A percentile compares a stretch with the other conserved stretches of the same genome.
phyloP scores from a whole-genome alignment of 768 basidiomycete genomes.

The Saitozyma podzolica region DNA sequence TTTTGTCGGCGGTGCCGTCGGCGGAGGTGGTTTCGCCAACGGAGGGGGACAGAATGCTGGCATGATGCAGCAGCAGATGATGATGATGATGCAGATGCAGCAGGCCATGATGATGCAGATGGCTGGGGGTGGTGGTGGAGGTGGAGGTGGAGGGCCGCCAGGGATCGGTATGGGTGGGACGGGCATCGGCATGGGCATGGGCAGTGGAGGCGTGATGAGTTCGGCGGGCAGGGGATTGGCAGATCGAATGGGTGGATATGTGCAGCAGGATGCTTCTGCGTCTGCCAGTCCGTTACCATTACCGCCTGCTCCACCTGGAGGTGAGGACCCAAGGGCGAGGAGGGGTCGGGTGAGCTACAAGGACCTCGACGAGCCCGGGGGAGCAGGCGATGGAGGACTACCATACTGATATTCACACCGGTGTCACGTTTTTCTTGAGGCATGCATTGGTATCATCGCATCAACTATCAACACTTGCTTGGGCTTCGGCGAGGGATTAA shows the following conservation, averaged over 20 bases:
- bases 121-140: slow-evolving; percentile 9
- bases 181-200: slow-evolving; percentile 49
- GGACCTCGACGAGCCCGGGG: slow-evolving; percentile 89
- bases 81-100: slow-evolving; percentile 50
- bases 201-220: not conserved
- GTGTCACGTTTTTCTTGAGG: no score
- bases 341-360: slow-evolving; percentile 89
- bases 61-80: slow-evolving; percentile 43
- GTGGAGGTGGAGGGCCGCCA: slow-evolving; percentile 4
- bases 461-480: no score
- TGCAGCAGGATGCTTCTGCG: slow-evolving; percentile 46
- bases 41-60: no score
- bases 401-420: slow-evolving; percentile 48
- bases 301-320: slow-evolving; percentile 81
- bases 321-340: slow-evolving; percentile 84
- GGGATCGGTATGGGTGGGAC: slow-evolving; percentile 46
- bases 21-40: slow-evolving; percentile 5
- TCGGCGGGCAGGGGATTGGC: slow-evolving; percentile 67
- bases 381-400: slow-evolving; percentile 58
- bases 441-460: no score
- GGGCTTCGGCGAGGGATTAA: no score
- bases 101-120: slow-evolving; percentile 49
- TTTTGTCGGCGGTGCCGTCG: slow-evolving; percentile 2
- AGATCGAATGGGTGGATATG: slow-evolving; percentile 78
- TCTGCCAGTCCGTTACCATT: slow-evolving; percentile 58